Evolutionary conservation across 257 asterid species (phyloP).

Genomic region (Coffea canephora): DNA sequence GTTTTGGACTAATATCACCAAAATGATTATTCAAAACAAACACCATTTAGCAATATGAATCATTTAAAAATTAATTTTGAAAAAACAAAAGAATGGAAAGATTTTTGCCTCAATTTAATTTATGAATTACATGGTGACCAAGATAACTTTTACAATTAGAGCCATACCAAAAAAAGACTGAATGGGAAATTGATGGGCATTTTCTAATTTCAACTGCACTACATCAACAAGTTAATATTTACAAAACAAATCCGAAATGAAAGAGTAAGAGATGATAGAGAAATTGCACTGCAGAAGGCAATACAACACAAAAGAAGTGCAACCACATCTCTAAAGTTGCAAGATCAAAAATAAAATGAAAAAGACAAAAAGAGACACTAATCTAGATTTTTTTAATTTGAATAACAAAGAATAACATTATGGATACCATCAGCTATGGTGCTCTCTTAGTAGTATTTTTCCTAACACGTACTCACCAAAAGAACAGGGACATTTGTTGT

Average conservation of each 20-base stretch:
- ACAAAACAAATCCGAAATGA: neutral
- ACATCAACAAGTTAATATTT: neutral
- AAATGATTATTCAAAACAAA: too few species aligned
- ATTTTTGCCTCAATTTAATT: too few species aligned
- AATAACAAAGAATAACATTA: neutral
- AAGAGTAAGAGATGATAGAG: neutral
- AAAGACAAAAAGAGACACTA: neutral
- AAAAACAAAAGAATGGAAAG: too few species aligned
- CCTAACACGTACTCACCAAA: conserved; percentile 54
- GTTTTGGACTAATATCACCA: too few species aligned
- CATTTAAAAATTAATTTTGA: too few species aligned
- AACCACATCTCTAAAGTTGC: neutral
- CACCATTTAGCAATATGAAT: too few species aligned
- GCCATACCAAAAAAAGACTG: neutral
- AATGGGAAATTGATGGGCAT: neutral
- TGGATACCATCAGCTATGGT: neutral
- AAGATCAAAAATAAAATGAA: neutral
- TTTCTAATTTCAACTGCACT: neutral
- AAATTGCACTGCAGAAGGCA: neutral
- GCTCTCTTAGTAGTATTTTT: neutral
- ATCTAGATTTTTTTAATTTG: conserved; percentile 1
- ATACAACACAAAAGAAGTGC: neutral
- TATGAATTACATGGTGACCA: neutral
- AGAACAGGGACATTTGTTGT: conserved; percentile 74
- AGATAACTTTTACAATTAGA: neutral